phyloP scores from a whole-genome alignment of 768 basidiomycete genomes.

The Lactifluus rugatus region DNA sequence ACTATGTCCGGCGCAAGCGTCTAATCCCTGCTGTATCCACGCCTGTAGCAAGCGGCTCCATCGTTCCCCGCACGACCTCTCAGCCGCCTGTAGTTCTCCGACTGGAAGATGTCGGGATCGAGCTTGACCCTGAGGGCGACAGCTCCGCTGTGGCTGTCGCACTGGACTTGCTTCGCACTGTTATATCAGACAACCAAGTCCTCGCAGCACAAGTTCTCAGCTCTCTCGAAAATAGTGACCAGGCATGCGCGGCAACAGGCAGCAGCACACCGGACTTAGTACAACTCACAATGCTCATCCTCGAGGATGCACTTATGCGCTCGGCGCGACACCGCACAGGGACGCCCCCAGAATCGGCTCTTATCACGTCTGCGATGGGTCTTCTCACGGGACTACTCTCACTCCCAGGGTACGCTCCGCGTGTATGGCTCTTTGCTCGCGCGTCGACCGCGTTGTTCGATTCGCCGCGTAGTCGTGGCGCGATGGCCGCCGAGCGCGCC shows the following conservation, averaged over 20 bases:
- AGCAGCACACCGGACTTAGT: constrained; percentile 60
- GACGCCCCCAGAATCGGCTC: constrained; percentile 41
- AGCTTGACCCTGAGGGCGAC: constrained; percentile 50
- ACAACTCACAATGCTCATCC: constrained; percentile 68
- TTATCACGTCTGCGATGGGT: constrained; percentile 74
- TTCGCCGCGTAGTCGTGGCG: constrained; percentile 53
- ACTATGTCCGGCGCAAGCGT: constrained; percentile 56
- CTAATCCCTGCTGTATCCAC: constrained; percentile 27
- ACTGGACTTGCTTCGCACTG: constrained; percentile 69
- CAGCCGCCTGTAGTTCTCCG: constrained; percentile 27
- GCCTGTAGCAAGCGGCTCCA: background rate
- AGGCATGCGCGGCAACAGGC: constrained; percentile 39
- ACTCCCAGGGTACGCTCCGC: constrained; percentile 63
- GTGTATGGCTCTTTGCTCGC: constrained; percentile 83
- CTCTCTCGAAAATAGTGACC: constrained; percentile 48
- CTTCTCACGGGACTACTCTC: constrained; percentile 71
- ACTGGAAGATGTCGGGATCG: constrained; percentile 65
- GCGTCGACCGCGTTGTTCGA: constrained; percentile 73
- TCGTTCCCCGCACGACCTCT: background rate
- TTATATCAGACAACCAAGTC: constrained; percentile 59
- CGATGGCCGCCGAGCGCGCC: constrained; percentile 54
- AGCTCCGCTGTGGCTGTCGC: constrained; percentile 59
- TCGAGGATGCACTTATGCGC: constrained; percentile 65
- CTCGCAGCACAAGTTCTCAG: constrained; percentile 59
- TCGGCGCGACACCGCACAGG: constrained; percentile 29